phyloP scores from a whole-genome alignment of 345 rosid genomes.

The Eucalyptus sideroxylon region DNA sequence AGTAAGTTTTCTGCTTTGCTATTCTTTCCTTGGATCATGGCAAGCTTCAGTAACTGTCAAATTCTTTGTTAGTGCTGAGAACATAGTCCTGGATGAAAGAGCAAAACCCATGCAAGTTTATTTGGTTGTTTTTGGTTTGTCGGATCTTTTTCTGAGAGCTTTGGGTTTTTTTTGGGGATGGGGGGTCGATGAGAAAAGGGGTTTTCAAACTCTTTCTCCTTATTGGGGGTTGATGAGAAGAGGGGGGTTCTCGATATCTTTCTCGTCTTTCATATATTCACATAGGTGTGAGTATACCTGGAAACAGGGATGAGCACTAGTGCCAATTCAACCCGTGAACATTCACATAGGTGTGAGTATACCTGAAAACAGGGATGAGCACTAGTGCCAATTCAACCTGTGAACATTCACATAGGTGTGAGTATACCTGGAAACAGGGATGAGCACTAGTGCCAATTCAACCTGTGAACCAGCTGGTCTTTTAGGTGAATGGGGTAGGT shows the following conservation, averaged over 20 bases:
- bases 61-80: neutral
- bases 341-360: neutral
- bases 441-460: neutral
- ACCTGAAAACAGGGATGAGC: neutral
- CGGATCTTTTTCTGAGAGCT: neutral
- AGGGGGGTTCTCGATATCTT: neutral
- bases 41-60: neutral
- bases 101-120: neutral
- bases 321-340: neutral
- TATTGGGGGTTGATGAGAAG: neutral
- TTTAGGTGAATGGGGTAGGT: neutral
- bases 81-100: neutral
- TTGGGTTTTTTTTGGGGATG: neutral
- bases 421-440: neutral
- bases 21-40: neutral
- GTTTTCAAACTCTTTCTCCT: neutral
- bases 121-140: neutral
- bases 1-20: slow-evolving; percentile 34
- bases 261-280: neutral
- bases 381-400: neutral
- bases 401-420: neutral
- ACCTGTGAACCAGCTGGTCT: neutral
- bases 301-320: neutral
- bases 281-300: neutral
- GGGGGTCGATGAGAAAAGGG: neutral